Evolutionary conservation across 805 yeast genomes (phyloP), one percentile per base, ranked within the genome.

Genomic region (Ogataea pilisensis): DNA sequence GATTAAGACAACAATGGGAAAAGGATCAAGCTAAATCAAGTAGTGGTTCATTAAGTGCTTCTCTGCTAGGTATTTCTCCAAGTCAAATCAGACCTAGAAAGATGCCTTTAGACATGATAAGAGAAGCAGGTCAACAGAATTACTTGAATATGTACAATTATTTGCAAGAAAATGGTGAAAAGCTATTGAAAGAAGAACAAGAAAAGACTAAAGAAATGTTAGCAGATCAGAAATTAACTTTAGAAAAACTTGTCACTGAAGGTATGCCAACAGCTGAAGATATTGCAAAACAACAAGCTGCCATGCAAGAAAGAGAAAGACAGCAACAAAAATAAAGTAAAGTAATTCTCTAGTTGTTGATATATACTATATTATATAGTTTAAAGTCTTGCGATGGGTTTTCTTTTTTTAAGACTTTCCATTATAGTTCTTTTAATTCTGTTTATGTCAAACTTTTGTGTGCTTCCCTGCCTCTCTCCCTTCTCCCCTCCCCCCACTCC

Each of bases 61-160:
- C 57, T 7, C 58, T 85, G 45, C 68, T 89, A 42, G 96, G 95
- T 31, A 65, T 81, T 31, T 76, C 82, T 34, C 55, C 72, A 5
- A 54, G 59, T 58, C 75, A 58, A 51, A 18, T 50, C 34, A 52
- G 51, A 44, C 54, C 57, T n/a, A 82, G 82, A 46, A 78, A 80
- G 66, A 78, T 83, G 82, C 96, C 96, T 24, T 75, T 89, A 61
- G 99, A 91, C 65, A 61, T 79, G 41, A 80, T 90, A 51, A 84
- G 97, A 61, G 95, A 88, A 60, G 91, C 86, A 60, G 96, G 96
- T 54, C 95, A 88, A 65, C 78, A 80, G 68, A 88, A 86, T 63
- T 91, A 88, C 63, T 80, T 82, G 54, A 79, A 80, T 53, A 85
- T 88, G 79, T 80, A 81, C 67, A 74, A 64, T 51, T 77, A 73